Percentiles rank a stretch among this genome's conserved stretches.
Conservation (phyloP, 2,329 filamentous ascomycete genomes). For the Gremmenia infestans region DNA sequence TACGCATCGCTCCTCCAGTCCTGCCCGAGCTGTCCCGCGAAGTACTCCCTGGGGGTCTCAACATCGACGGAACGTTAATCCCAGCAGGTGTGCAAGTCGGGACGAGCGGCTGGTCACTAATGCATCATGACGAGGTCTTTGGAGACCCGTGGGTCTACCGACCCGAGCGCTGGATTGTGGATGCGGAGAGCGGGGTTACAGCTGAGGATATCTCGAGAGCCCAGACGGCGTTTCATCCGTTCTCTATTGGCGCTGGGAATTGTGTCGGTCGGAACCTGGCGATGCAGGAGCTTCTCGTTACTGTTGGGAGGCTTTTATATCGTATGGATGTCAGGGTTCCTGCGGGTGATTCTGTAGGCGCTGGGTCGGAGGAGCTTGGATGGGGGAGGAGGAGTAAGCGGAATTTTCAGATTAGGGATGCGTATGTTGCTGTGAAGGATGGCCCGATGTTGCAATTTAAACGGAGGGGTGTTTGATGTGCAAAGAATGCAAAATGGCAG, state of each 20-base stretch:
- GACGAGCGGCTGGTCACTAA: conserved; percentile 39
- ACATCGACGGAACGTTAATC: conserved; percentile 23
- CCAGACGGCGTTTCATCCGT: conserved; percentile 19
- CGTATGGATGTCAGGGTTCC: background rate
- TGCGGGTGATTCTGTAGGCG: background rate
- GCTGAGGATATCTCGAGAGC: conserved; percentile 7
- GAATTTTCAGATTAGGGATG: background rate
- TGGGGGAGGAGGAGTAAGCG: conserved; percentile 3
- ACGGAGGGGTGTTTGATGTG: too few species aligned
- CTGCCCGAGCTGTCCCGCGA: conserved; percentile 4
- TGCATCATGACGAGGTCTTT: conserved; percentile 39
- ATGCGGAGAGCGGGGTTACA: conserved; percentile 21
- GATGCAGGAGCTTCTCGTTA: conserved; percentile 19
- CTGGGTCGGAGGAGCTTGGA: background rate
- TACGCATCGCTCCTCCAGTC: conserved; percentile 15
- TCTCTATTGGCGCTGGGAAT: conserved; percentile 19
- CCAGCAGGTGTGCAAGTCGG: conserved; percentile 39
- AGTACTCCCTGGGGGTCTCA: conserved; percentile 4
- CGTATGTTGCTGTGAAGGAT: background rate
- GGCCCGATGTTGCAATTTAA: conserved; percentile 1
- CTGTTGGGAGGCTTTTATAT: conserved; percentile 13
- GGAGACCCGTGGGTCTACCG: conserved; percentile 35
- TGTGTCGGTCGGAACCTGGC: conserved; percentile 26
- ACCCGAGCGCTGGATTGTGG: conserved; percentile 40
- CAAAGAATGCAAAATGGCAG: too few species aligned